Percentiles rank a stretch among this genome's conserved stretches.
These are phyloP conservation scores for Fusarium multiceps DNA, from an alignment of 2,329 filamentous ascomycete species.

Conservation along the genomic window DNA sequence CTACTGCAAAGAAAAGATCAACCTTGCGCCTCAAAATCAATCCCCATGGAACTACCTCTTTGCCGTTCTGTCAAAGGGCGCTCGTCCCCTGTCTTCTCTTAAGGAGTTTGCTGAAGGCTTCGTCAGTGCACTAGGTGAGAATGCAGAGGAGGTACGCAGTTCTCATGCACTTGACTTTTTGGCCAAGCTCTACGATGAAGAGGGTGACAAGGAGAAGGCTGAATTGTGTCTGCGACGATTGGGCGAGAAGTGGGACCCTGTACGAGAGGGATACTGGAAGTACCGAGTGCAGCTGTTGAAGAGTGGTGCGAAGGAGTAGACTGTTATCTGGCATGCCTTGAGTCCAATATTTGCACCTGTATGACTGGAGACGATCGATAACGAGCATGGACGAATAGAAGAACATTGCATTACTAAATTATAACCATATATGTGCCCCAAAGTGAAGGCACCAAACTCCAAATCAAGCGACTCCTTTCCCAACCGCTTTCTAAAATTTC, in stretches of 20 bases:
- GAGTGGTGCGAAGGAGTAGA: slow-evolving; percentile 23
- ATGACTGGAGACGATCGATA: neutral
- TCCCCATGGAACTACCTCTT: slow-evolving; percentile 93
- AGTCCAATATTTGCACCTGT: neutral
- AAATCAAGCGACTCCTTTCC: slow-evolving; percentile 35
- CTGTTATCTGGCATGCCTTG: neutral
- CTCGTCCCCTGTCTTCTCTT: slow-evolving; percentile 58
- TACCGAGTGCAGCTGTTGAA: slow-evolving; percentile 57
- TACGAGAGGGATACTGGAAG: slow-evolving; percentile 92
- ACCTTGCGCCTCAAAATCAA: slow-evolving; percentile 89
- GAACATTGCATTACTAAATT: slow-evolving; percentile 44
- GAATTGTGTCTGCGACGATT: slow-evolving; percentile 77
- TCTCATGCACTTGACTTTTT: slow-evolving; percentile 78
- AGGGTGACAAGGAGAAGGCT: slow-evolving; percentile 70
- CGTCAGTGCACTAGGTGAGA: slow-evolving; percentile 59
- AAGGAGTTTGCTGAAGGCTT: slow-evolving; percentile 64
- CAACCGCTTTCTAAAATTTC: slow-evolving; percentile 26
- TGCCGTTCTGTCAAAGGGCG: slow-evolving; percentile 77
- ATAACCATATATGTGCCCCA: slow-evolving; percentile 43
- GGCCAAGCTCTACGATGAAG: slow-evolving; percentile 73
- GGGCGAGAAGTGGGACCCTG: slow-evolving; percentile 88
- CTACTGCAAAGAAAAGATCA: slow-evolving; percentile 79
- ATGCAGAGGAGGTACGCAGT: slow-evolving; percentile 65
- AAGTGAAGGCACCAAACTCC: slow-evolving; percentile 27
- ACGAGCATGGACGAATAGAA: slow-evolving; percentile 12